Percentiles rank a stretch among this genome's conserved stretches.
These are phyloP conservation scores for Gossypioides kirkii DNA, from an alignment of 345 rosid species.

Conservation along the genomic window DNA sequence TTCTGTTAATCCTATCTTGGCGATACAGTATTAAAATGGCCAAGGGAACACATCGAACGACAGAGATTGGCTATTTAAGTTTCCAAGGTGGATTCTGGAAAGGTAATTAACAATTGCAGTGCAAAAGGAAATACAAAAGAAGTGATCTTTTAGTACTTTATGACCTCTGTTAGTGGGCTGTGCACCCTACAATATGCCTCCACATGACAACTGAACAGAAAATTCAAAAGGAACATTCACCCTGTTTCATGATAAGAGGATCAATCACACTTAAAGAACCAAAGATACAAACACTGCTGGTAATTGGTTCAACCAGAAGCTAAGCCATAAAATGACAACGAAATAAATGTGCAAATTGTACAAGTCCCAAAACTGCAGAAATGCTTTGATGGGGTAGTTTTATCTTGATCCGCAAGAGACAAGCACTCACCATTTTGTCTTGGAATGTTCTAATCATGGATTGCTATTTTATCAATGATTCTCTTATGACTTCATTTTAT, in stretches of 20 bases:
- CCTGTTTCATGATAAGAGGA: not conserved
- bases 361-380: not conserved
- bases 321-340: not conserved
- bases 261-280: not conserved
- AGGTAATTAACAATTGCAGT: not conserved
- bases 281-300: not conserved
- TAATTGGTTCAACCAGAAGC: not conserved
- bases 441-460: not conserved
- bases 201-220: not conserved
- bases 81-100: not conserved
- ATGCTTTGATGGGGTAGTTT: not conserved
- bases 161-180: not conserved
- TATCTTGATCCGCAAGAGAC: not conserved
- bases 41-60: not conserved
- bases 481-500: not conserved
- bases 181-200: not conserved
- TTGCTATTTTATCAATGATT: not conserved
- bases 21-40: not conserved
- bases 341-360: not conserved
- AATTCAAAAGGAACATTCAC: not conserved
- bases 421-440: not conserved
- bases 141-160: not conserved
- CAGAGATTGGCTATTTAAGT: not conserved
- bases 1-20: too few relatives aligned
- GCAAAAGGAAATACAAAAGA: constrained; percentile 4